Evolutionary conservation across 2,329 filamentous ascomycete genomes (phyloP), one percentile per base, ranked within the genome.

Genomic region (Nannizzia gypsea): DNA sequence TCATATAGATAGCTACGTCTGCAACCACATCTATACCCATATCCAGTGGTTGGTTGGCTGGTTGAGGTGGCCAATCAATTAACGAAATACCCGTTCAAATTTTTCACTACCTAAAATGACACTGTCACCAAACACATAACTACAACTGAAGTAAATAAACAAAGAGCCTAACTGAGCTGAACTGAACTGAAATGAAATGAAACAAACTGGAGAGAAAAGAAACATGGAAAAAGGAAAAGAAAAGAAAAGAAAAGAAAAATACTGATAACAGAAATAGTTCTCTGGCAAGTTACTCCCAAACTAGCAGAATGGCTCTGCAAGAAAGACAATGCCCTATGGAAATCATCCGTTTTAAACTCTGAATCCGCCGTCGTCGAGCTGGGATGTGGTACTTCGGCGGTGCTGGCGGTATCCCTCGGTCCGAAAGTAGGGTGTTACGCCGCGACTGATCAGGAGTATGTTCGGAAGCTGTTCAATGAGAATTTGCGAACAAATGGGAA

Each of bases 281-380:
- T 97, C 6, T 99, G 93, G 93, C 90, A 88, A 72, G 87, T 96
- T 65, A 92, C 90, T 0, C 90, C 91, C 6, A 77, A 84, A 50
- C 85, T 97, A 68, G 89, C 91, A 22, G 77, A 83, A 64, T 97
- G 90, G 90, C 80, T 97, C 52, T 78, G 84, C 36, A 79, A 80
- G 2, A 72, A 80, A 1, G 52, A 56, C 26, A 90, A 90, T 70
- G 71, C 83, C 0, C 78, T 96, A 55, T 84, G 85, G 74, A 71
- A 73, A 40, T 67, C 73, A 60, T 74, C 73, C 52, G 67, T 86
- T 57, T 77, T 92, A 6, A 72, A 76, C 24, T 62, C 76, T 0
- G 66, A 76, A 1, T 84, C 87, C 3, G 77, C 77, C 4, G 77
- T 91, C 20, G 77, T 96, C 59, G 93, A 97, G 69, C 82, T 99